Base-by-base conservation (phyloP, 805 yeast species). In the Wickerhamiella sorbophila region DNA sequence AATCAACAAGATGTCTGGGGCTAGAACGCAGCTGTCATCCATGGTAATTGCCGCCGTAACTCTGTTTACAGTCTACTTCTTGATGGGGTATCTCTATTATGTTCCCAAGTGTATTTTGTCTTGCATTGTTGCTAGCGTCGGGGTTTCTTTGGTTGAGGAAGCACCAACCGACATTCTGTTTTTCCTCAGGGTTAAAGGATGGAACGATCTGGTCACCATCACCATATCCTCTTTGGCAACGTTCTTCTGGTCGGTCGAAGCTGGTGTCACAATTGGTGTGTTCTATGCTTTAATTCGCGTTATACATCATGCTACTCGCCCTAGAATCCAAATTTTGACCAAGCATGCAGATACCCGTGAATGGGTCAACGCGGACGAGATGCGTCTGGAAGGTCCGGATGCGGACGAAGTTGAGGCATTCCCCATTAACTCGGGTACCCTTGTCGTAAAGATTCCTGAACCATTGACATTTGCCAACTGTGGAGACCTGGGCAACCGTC, bases 401-500 rank as follows among this genome's bases (percentile, higher is more conserved):
- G n/a, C 15, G 8, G 16, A 22, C 47, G 29, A 24, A 12, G 29
- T 8, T 8, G 29, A 24, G 29, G 31, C 56, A 65, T 22, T 24
- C 29, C 29, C 29, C 12, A 24, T 24, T 8, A 72, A 69, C 51
- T 82, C 78, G 49, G 86, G 85, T 0, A 79, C 86, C 42, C 63
- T 87, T 29, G 74, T 85, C 22, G 79, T 86, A 31, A 79, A 78
- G 48, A 72, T 86, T 34, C 86, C 95, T 0, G 95, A 86, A 54
- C 94, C 95, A 1, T 64, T 86, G 45, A 83, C 87, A 4, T 86
- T 86, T 59, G 84, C 94, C 32, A 86, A 87, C 57, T 71, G 87
- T 5, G 79, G 79, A 21, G 93, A 83, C 51, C 64, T 86, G 46
- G 75, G 79, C 46, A 66, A 72, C 43, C 65, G 88, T 31, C 62